Evolutionary conservation across 1,284 basidiomycete genomes (phyloP).

Genomic region (Boletellus deceptivus): DNA sequence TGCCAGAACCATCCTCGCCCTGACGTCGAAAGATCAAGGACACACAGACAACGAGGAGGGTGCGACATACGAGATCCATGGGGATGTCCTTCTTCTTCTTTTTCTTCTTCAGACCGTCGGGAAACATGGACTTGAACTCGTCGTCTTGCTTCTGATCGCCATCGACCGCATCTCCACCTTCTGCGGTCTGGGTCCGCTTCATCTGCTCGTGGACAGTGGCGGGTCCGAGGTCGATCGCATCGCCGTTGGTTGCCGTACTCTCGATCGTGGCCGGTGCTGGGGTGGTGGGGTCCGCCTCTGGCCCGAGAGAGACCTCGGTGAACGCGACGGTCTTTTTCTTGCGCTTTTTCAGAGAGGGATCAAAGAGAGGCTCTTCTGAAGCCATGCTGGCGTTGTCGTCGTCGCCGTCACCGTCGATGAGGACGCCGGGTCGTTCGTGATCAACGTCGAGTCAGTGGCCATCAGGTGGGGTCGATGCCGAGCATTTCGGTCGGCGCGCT

Average conservation of each 20-base stretch:
- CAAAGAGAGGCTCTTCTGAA: constrained; percentile 76
- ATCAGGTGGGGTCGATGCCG: constrained; percentile 23
- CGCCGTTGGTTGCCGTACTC: constrained; percentile 61
- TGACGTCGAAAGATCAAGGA: constrained; percentile 26
- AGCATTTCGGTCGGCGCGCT: constrained; percentile 21
- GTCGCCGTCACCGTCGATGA: constrained; percentile 15
- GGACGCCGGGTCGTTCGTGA: constrained; percentile 18
- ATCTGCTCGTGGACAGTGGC: constrained; percentile 73
- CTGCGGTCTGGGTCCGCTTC: constrained; percentile 46
- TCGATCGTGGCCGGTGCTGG: constrained; percentile 72
- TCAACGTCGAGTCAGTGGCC: constrained; percentile 9
- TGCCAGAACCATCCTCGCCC: constrained; percentile 62
- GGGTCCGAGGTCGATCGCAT: constrained; percentile 70
- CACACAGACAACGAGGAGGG: not conserved
- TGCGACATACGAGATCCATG: constrained; percentile 67
- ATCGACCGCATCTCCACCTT: constrained; percentile 32
- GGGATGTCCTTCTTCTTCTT: constrained; percentile 91
- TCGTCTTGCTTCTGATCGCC: constrained; percentile 60
- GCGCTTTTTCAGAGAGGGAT: constrained; percentile 79
- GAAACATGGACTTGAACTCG: constrained; percentile 78
- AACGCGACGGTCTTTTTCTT: constrained; percentile 87
- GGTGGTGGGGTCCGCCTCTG: constrained; percentile 76
- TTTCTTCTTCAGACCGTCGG: constrained; percentile 85
- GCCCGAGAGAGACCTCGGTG: constrained; percentile 78
- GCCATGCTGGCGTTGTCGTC: constrained; percentile 38